A percentile compares a stretch with the other conserved stretches of the same genome.
Evolutionary conservation across 225 moss, liverwort and hornwort genomes (phyloP).

Genomic region (Asterella californica): DNA sequence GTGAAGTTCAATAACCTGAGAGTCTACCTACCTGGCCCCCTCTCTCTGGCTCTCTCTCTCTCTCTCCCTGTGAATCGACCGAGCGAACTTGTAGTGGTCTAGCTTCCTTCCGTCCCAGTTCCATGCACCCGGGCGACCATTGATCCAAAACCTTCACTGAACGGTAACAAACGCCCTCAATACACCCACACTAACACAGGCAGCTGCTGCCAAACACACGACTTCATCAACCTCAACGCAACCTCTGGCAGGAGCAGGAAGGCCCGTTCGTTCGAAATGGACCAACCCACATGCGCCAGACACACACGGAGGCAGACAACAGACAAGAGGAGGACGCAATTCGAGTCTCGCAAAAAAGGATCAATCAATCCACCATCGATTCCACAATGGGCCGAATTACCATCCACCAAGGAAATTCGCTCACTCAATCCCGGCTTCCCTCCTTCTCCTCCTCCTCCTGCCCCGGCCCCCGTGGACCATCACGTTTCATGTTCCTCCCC

Average conservation of each 20-base stretch:
- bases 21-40: constrained; percentile 1
- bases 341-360: not conserved
- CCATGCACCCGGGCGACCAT: not conserved
- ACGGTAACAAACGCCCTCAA: not conserved
- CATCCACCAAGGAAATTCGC: not conserved
- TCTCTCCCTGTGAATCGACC: not conserved
- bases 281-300: not conserved
- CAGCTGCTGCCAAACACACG: constrained; percentile 6
- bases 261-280: not conserved
- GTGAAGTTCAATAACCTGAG: not conserved
- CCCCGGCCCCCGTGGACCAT: not conserved
- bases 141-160: not conserved
- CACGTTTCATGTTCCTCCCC: not conserved
- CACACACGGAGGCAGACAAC: not conserved
- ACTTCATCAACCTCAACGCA: not conserved
- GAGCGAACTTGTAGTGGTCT: constrained; percentile 9
- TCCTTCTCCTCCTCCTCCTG: not conserved
- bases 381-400: not conserved
- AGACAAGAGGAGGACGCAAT: constrained; percentile 1
- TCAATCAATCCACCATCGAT: not conserved
- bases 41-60: not conserved
- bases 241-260: not conserved
- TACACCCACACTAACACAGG: not conserved
- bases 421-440: not conserved
- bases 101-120: constrained; percentile 10